Conservation (phyloP, 805 yeast genomes). For the Yamadazyma sp. region DNA sequence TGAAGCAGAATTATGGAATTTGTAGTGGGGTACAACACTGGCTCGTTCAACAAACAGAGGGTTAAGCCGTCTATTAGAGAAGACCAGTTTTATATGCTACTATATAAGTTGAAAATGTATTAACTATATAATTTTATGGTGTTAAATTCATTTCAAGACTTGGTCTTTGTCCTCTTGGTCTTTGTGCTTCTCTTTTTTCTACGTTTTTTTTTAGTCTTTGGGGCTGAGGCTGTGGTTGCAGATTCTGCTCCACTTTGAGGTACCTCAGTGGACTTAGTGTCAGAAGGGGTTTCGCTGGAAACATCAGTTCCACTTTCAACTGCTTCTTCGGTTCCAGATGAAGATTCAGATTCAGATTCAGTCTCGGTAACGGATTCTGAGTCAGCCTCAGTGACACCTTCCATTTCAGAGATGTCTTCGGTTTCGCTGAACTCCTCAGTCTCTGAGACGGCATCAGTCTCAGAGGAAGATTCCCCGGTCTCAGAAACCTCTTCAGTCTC, state of each 20-base stretch:
- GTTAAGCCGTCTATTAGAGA: too few relatives aligned
- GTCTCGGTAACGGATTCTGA: background rate
- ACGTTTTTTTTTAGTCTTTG: conserved; percentile 7
- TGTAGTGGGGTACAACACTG: too few relatives aligned
- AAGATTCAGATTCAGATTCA: conserved; percentile 5
- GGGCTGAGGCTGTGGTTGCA: background rate
- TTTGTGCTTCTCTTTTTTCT: conserved; percentile 9
- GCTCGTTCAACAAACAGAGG: too few relatives aligned
- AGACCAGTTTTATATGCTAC: too few relatives aligned
- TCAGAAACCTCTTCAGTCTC: conserved; percentile 7
- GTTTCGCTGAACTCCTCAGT: conserved; percentile 3
- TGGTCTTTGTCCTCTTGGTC: conserved; percentile 5
- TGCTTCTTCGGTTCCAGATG: conserved; percentile 3
- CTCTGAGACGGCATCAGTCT: conserved; percentile 5
- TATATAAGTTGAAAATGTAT: too few relatives aligned
- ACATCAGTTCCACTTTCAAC: conserved; percentile 3
- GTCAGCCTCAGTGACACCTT: conserved; percentile 5
- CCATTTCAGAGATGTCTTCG: conserved; percentile 11
- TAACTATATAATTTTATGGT: too few relatives aligned
- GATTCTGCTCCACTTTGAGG: too few relatives aligned
- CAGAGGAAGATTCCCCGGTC: conserved; percentile 5
- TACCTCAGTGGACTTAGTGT: background rate
- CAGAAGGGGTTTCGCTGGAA: background rate
- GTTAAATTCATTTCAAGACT: too few relatives aligned
- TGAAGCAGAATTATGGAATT: too few relatives aligned